Conservation (phyloP, 768 basidiomycete genomes). For the Tulasnella sp. region DNA sequence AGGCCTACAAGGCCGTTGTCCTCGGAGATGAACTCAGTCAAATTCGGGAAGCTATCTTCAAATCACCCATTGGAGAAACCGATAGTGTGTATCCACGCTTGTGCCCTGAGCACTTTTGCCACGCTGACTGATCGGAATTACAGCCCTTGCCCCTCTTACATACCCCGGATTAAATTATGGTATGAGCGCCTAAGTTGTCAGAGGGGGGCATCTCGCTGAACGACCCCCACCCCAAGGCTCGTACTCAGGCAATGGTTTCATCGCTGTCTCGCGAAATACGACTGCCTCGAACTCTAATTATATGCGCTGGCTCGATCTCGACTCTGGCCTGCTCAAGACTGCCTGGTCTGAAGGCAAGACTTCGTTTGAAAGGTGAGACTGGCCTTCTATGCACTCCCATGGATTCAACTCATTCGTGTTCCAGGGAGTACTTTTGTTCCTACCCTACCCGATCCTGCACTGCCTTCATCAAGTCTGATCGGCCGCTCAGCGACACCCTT, state of each 20-base stretch:
- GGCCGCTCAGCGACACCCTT: conserved; percentile 26
- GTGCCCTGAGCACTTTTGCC: neutral
- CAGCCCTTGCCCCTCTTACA: conserved; percentile 10
- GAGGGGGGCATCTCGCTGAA: neutral
- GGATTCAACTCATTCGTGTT: neutral
- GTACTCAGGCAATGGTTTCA: conserved; percentile 56
- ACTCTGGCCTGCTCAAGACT: conserved; percentile 49
- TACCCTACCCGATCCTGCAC: conserved; percentile 51
- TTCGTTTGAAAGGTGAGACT: conserved; percentile 40
- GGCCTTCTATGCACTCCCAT: neutral
- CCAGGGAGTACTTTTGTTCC: conserved; percentile 57
- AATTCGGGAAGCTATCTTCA: conserved; percentile 1
- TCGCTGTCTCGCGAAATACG: conserved; percentile 44
- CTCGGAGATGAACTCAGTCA: neutral
- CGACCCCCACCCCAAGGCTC: conserved; percentile 43
- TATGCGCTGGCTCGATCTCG: conserved; percentile 61
- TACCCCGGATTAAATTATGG: conserved; percentile 12
- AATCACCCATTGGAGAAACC: neutral
- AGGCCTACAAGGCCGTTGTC: conserved; percentile 34
- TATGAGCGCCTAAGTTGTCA: neutral
- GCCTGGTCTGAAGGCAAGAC: conserved; percentile 50
- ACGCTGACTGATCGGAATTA: neutral
- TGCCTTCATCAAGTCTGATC: conserved; percentile 45
- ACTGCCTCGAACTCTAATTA: conserved; percentile 39
- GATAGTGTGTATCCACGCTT: neutral